phyloP scores from a whole-genome alignment of 495 filamentous ascomycete genomes.

The Thermochaetoides thermophila region DNA sequence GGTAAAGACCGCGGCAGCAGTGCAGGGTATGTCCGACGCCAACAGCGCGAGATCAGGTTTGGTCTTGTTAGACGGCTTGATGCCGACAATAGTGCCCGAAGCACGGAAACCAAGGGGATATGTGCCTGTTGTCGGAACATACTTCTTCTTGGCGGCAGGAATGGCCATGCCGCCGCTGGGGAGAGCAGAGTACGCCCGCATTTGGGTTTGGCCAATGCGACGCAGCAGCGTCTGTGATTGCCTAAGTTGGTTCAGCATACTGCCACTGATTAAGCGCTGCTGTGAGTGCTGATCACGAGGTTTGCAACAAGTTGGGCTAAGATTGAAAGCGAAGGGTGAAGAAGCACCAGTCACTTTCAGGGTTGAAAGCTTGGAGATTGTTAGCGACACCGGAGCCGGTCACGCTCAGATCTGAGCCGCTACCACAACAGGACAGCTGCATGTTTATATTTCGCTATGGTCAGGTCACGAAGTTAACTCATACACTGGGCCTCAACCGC shows the following conservation, averaged over 20 bases:
- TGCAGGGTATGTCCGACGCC: constrained; percentile 72
- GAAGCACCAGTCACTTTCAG: constrained; percentile 3
- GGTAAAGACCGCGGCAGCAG: constrained; percentile 91
- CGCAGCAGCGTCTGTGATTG: constrained; percentile 15
- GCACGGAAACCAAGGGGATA: constrained; percentile 86
- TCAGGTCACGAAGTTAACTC: too few species aligned
- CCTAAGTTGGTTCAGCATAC: constrained; percentile 16
- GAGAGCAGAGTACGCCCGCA: constrained; percentile 44
- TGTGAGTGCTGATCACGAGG: too few species aligned
- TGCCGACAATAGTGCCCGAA: constrained; percentile 78
- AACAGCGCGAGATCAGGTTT: constrained; percentile 84
- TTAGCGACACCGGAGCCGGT: constrained; percentile 12
- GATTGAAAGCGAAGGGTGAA: constrained; percentile 1
- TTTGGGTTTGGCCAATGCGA: constrained; percentile 1
- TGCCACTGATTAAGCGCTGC: constrained; percentile 12
- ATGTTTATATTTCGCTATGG: too few species aligned
- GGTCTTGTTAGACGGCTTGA: constrained; percentile 80
- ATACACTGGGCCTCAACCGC: too few species aligned
- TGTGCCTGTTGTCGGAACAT: constrained; percentile 69
- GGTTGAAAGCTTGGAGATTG: neutral
- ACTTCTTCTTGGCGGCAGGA: constrained; percentile 66
- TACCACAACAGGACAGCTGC: too few species aligned
- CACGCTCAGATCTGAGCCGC: too few species aligned
- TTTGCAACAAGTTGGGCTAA: too few species aligned
- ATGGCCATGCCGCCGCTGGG: constrained; percentile 45